Percentiles rank a stretch among this genome's conserved stretches.
Evolutionary conservation across 1,284 basidiomycete genomes (phyloP).

Genomic region (Cryptococcus hybrid): DNA sequence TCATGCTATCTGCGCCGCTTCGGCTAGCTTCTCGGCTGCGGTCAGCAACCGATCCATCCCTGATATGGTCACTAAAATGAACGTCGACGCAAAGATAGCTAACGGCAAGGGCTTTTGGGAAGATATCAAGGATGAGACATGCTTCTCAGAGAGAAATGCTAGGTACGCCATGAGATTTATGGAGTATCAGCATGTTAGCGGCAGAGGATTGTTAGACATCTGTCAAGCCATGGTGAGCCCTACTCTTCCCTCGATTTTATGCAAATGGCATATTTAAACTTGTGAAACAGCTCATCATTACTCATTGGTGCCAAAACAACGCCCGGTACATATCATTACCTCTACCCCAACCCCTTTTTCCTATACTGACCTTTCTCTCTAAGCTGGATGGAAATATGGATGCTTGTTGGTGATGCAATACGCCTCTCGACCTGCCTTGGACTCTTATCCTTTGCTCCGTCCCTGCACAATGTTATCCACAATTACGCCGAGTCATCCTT

Average conservation of each 20-base stretch:
- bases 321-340: conserved; percentile 23
- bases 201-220: conserved; percentile 27
- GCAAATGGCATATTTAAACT: neutral
- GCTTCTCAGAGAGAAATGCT: conserved; percentile 33
- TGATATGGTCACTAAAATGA: conserved; percentile 15
- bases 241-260: neutral
- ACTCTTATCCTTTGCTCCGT: conserved; percentile 7
- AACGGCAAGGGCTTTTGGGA: conserved; percentile 13
- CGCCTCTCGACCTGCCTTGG: conserved; percentile 32
- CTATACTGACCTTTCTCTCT: conserved; percentile 48
- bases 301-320: conserved; percentile 26
- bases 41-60: conserved; percentile 21
- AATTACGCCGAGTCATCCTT: conserved; percentile 17
- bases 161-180: conserved; percentile 21
- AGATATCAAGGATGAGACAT: conserved; percentile 14
- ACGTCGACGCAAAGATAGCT: conserved; percentile 11
- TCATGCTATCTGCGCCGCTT: conserved; percentile 50
- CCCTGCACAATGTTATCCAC: conserved; percentile 2
- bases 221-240: conserved; percentile 26
- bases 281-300: conserved; percentile 14
- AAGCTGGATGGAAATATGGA: conserved; percentile 23
- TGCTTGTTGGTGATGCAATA: conserved; percentile 15
- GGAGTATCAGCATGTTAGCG: conserved; percentile 15
- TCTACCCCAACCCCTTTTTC: conserved; percentile 34
- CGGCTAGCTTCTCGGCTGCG: conserved; percentile 41